Conservation (phyloP, 768 basidiomycete genomes). For the Albatrellus ellisii region DNA sequence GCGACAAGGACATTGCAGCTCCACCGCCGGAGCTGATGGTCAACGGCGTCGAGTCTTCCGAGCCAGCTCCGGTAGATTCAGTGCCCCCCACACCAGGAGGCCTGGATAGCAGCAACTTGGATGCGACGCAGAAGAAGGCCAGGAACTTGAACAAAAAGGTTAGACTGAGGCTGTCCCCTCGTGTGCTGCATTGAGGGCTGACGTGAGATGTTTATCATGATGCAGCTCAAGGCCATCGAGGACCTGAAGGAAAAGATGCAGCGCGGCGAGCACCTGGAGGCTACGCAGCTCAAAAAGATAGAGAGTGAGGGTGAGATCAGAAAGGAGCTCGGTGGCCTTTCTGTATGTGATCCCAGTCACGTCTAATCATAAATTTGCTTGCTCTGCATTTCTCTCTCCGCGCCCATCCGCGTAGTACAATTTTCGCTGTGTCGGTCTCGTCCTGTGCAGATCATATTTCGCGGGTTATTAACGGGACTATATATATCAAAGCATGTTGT, state of each 20-base stretch:
- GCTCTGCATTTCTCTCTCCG: too few relatives aligned
- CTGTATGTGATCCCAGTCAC: background rate
- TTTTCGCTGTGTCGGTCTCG: too few relatives aligned
- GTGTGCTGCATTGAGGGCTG: background rate
- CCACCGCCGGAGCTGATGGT: conserved; percentile 27
- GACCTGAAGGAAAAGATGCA: conserved; percentile 89
- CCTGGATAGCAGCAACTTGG: conserved; percentile 45
- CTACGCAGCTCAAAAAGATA: conserved; percentile 95
- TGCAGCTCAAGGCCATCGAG: conserved; percentile 93
- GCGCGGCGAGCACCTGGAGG: conserved; percentile 85
- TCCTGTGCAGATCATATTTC: too few relatives aligned
- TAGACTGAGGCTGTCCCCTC: conserved; percentile 13
- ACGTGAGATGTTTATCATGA: conserved; percentile 5
- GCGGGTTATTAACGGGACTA: too few relatives aligned
- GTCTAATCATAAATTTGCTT: too few relatives aligned
- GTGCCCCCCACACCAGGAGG: conserved; percentile 41
- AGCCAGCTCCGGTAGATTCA: conserved; percentile 15
- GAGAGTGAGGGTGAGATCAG: conserved; percentile 79
- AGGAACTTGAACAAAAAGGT: conserved; percentile 96
- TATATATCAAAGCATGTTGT: too few relatives aligned
- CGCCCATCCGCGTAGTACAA: too few relatives aligned
- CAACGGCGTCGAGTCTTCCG: conserved; percentile 11
- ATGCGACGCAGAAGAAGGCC: conserved; percentile 83
- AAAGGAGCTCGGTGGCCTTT: conserved; percentile 49
- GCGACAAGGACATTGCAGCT: conserved; percentile 13